Conservation (phyloP, 495 filamentous ascomycete genomes). For the Clavariopsis aquatica region DNA sequence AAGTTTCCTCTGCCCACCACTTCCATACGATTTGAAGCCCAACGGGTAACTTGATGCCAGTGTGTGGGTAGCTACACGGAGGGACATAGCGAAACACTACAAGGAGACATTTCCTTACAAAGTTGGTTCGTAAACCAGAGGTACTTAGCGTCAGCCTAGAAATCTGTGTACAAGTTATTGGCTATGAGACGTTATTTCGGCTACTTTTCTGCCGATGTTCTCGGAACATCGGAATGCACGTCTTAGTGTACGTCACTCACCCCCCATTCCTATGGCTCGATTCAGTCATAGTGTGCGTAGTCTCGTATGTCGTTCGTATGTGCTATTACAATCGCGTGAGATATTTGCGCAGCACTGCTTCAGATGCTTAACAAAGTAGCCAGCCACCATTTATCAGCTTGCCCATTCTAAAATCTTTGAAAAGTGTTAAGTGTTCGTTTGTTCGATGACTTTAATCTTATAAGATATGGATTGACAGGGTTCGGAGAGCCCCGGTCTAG, state of each 20-base stretch:
- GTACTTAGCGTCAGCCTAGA: neutral
- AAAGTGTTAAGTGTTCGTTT: no score
- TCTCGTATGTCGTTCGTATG: no score
- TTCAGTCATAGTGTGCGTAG: no score
- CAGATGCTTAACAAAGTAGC: neutral
- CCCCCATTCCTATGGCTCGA: neutral
- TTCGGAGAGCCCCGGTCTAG: neutral
- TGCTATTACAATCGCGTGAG: neutral
- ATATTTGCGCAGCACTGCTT: neutral
- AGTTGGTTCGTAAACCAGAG: constrained; percentile 29
- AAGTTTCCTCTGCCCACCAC: constrained; percentile 23
- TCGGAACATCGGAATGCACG: constrained; percentile 8
- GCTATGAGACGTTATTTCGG: neutral
- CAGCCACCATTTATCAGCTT: neutral
- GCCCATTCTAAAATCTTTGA: no score
- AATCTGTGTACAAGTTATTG: neutral
- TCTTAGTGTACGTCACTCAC: neutral
- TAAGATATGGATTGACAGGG: no score
- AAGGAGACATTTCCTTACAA: constrained; percentile 39
- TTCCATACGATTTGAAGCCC: constrained; percentile 28
- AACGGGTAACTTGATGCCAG: constrained; percentile 25
- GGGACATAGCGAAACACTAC: constrained; percentile 41
- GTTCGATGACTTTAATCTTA: no score
- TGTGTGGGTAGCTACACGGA: constrained; percentile 43
- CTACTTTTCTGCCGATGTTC: neutral